These are phyloP conservation scores for Fulvia fulva DNA, from an alignment of 2,329 filamentous ascomycete species.

Conservation along the genomic window DNA sequence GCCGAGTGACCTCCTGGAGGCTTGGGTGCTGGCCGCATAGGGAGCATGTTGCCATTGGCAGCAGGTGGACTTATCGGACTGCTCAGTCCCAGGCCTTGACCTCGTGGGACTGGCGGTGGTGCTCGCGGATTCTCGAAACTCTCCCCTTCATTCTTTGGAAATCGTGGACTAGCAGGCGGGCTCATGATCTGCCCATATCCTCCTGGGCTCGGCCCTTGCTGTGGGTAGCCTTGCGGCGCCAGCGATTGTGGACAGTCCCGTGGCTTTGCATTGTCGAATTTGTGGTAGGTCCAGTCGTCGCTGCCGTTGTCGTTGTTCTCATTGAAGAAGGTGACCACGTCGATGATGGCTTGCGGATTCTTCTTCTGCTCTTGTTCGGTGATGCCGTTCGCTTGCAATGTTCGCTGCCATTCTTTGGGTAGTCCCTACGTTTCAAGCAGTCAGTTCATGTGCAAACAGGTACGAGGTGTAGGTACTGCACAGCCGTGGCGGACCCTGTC, in stretches of 20 bases:
- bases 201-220: constrained; percentile 28
- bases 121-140: constrained; percentile 97
- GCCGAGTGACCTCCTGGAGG: constrained; percentile 59
- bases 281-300: constrained; percentile 89
- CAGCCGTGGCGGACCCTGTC: neutral
- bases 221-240: constrained; percentile 20
- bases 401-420: constrained; percentile 95
- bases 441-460: neutral
- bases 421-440: constrained; percentile 56
- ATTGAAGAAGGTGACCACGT: constrained; percentile 96
- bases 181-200: constrained; percentile 63
- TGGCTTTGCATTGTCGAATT: constrained; percentile 83
- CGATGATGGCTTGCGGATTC: constrained; percentile 90
- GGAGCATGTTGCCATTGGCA: constrained; percentile 56
- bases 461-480: neutral
- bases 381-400: constrained; percentile 93
- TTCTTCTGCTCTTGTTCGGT: constrained; percentile 93
- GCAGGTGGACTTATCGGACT: constrained; percentile 40
- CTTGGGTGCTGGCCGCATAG: constrained; percentile 75
- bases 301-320: constrained; percentile 74
- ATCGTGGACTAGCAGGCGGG: constrained; percentile 78
- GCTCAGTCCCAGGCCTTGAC: constrained; percentile 40
- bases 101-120: constrained; percentile 77
- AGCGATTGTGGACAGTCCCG: constrained; percentile 43
- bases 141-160: constrained; percentile 82